Conservation (phyloP, 495 filamentous ascomycete species). For the Neurospora sublineolata region DNA sequence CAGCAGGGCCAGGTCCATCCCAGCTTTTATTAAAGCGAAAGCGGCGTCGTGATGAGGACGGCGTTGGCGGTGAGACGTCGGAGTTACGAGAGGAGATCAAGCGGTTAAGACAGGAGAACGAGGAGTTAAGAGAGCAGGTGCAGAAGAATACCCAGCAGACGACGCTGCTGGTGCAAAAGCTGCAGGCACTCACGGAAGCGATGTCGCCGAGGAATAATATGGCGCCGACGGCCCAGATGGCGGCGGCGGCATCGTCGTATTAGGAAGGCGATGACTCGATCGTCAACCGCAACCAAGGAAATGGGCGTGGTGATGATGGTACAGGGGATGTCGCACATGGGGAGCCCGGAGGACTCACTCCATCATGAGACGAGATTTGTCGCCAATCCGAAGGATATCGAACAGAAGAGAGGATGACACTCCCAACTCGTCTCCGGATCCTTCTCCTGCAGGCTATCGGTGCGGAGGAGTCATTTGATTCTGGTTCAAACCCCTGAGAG, state of each 20-base stretch:
- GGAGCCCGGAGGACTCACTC: too few species aligned
- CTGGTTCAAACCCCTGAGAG: background rate
- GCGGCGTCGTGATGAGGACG: background rate
- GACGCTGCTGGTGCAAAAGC: slow-evolving; percentile 17
- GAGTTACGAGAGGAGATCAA: slow-evolving; percentile 31
- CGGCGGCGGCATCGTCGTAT: background rate
- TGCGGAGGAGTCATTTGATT: background rate
- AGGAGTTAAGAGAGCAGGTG: slow-evolving; percentile 24
- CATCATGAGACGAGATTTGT: background rate
- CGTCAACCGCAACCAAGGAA: background rate
- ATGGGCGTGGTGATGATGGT: background rate
- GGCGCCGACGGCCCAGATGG: background rate
- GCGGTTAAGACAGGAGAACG: slow-evolving; percentile 26
- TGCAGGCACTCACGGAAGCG: slow-evolving; percentile 13
- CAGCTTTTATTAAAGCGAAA: background rate
- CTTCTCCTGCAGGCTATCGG: background rate
- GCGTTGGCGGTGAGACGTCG: slow-evolving; percentile 6
- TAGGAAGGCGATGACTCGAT: background rate
- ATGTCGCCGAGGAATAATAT: background rate
- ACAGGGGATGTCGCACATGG: background rate
- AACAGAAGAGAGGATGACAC: background rate
- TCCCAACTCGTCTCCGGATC: background rate
- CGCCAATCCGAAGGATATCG: background rate
- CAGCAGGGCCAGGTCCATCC: background rate
- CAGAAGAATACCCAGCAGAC: slow-evolving; percentile 20